Conservation (phyloP, 352 stramenopile genomes). For the Pythium vanterpoolii region DNA sequence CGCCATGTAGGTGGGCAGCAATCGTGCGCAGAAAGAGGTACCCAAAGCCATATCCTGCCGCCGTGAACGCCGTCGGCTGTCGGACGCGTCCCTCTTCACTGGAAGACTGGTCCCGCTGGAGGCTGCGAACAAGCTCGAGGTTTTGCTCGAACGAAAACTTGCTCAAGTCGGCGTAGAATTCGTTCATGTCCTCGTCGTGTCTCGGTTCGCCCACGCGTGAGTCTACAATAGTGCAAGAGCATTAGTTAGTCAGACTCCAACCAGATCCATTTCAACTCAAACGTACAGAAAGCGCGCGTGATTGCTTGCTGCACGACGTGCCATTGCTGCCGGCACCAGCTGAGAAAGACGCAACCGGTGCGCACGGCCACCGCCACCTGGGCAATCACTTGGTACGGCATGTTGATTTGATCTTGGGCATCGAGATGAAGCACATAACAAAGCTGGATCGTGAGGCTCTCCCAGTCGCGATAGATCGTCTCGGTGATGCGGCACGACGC, state of each 20-base stretch:
- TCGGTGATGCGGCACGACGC: conserved; percentile 71
- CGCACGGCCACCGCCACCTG: conserved; percentile 67
- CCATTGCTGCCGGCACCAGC: conserved; percentile 64
- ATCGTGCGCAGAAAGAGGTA: conserved; percentile 45
- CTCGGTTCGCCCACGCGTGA: conserved; percentile 19
- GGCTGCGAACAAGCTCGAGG: conserved; percentile 43
- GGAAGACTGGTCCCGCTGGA: conserved; percentile 18
- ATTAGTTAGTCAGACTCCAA: neutral
- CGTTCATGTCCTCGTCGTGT: conserved; percentile 18
- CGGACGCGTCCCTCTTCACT: neutral
- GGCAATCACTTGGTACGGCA: conserved; percentile 49
- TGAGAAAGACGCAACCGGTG: conserved; percentile 68
- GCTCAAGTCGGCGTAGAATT: conserved; percentile 42
- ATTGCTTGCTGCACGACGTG: conserved; percentile 66
- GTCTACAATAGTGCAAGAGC: conserved; percentile 17
- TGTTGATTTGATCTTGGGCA: conserved; percentile 46
- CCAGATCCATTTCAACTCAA: neutral
- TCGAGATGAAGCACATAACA: conserved; percentile 75
- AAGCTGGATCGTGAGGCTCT: conserved; percentile 77
- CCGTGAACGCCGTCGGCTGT: conserved; percentile 1
- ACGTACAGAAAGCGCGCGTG: conserved; percentile 52
- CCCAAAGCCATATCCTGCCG: conserved; percentile 41
- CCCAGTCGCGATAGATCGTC: conserved; percentile 80
- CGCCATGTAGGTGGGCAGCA: conserved; percentile 18
- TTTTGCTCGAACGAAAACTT: conserved; percentile 63